Base-by-base conservation (phyloP, 441 rosid genomes). In the Populus hybrid region DNA sequence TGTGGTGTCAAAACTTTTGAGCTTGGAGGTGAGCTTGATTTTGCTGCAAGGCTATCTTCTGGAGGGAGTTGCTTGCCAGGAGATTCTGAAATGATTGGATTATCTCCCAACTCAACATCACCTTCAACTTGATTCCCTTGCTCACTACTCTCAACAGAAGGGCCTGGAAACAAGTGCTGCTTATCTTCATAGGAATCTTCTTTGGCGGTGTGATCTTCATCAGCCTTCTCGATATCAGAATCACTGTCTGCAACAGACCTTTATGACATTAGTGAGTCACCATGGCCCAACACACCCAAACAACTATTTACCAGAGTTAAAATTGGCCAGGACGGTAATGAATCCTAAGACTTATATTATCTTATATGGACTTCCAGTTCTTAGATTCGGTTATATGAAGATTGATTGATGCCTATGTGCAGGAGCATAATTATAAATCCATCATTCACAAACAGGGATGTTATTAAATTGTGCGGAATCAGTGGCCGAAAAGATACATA, bases 191-290 rank as follows among this genome's bases (percentile, higher is more conserved):
- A 34, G 67, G 73, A 77, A 71, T 46, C 78, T 84, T 74, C 88
- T 80, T 50, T 63, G 14, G 72, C 80, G 26, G 73, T 20, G 36
- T 5, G 40, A 63, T 63, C 76, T 53, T 57, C 75, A 61, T 84
- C 85, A 42, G 72, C 79, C 77, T 80, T 80, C 81, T 69, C 78
- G 4, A 75, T 12, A 76, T 81, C 75, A 50, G 71, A 65, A 68
- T 86, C 88, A 78, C 88, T 74, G 71, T 36, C 32, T 42, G 59
- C 53, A 77, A 68, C 28, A 24, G 38, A 76, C 12, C 61, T 5
- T 53, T 18, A 1, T 53, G 61, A 53, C 61, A 53, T 53, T 53
- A 53, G n/a, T 53, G 61, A 53, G 61, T 53, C 8, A 53, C 18
- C n/a, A 53, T 53, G 10, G 53, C 66, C 63, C 36, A 28, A 50